These are phyloP conservation scores for Acer negundo DNA, from an alignment of 345 rosid genomes.

Conservation along the genomic window DNA sequence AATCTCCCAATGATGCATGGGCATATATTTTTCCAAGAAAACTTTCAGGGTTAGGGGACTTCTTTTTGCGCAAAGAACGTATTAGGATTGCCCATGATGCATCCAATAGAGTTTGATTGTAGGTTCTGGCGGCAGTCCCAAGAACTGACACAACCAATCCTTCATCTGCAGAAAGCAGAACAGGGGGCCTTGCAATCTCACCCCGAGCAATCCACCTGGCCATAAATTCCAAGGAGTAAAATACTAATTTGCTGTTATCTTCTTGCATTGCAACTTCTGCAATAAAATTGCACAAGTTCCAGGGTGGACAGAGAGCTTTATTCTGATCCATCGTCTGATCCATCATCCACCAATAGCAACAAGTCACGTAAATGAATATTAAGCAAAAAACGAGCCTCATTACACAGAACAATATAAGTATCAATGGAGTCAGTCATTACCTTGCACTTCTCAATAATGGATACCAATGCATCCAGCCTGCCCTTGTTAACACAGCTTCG, in stretches of 20 bases:
- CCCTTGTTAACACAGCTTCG: slow-evolving; percentile 52
- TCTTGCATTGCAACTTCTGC: slow-evolving; percentile 72
- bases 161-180: slow-evolving; percentile 75
- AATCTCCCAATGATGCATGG: slow-evolving; percentile 72
- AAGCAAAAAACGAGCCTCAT: slow-evolving; percentile 1
- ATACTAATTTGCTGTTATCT: slow-evolving; percentile 80
- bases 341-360: slow-evolving; percentile 20
- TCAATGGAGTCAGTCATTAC: slow-evolving; percentile 40
- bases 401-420: slow-evolving; percentile 1
- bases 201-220: slow-evolving; percentile 81
- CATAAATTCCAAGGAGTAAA: slow-evolving; percentile 81
- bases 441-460: slow-evolving; percentile 90
- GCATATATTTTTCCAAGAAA: slow-evolving; percentile 82
- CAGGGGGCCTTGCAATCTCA: slow-evolving; percentile 63
- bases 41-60: slow-evolving; percentile 67
- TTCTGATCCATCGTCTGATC: slow-evolving; percentile 74
- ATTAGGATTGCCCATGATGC: slow-evolving; percentile 78
- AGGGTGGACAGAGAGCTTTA: slow-evolving; percentile 80
- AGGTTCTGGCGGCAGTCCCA: slow-evolving; percentile 86
- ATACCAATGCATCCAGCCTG: slow-evolving; percentile 62
- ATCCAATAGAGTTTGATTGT: slow-evolving; percentile 64
- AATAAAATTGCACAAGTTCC: slow-evolving; percentile 65
- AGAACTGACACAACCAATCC: slow-evolving; percentile 76
- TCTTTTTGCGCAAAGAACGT: slow-evolving; percentile 67
- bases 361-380: slow-evolving; percentile 24